Conservation (phyloP, 352 stramenopile species). For the Globisporangium paroecandrum region DNA sequence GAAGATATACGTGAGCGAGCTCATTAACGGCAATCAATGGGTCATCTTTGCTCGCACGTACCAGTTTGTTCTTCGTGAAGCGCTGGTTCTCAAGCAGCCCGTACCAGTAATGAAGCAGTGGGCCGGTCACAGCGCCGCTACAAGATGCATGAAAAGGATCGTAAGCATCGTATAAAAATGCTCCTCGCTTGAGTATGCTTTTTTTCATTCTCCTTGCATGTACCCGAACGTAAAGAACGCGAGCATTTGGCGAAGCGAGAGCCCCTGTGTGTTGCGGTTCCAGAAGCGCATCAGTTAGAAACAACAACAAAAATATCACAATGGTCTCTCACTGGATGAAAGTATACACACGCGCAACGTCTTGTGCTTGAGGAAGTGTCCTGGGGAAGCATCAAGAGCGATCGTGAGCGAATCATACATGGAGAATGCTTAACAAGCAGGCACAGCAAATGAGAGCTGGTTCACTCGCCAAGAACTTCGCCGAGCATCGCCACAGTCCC, state of each 20-base stretch:
- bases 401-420: neutral
- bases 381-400: constrained; percentile 19
- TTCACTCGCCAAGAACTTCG: constrained; percentile 53
- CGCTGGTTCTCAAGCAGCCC: constrained; percentile 59
- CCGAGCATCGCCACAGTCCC: constrained; percentile 56
- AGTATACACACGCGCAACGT: constrained; percentile 39
- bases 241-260: constrained; percentile 62
- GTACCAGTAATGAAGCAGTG: constrained; percentile 71
- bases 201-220: neutral
- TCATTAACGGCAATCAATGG: too few species aligned
- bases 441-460: neutral
- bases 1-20: neutral
- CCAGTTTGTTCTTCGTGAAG: constrained; percentile 63
- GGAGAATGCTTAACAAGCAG: neutral
- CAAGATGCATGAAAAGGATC: neutral
- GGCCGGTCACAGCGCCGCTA: constrained; percentile 53
- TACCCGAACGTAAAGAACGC: constrained; percentile 73
- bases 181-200: neutral
- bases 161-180: neutral
- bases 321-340: neutral
- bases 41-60: constrained; percentile 13
- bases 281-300: neutral
- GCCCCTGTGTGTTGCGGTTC: constrained; percentile 25
- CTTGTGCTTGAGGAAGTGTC: constrained; percentile 67
- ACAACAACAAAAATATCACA: neutral